A percentile compares a stretch with the other conserved stretches of the same genome.
These are phyloP conservation scores for Castanea mollissima DNA, from an alignment of 306 rosid genomes.

Conservation along the genomic window DNA sequence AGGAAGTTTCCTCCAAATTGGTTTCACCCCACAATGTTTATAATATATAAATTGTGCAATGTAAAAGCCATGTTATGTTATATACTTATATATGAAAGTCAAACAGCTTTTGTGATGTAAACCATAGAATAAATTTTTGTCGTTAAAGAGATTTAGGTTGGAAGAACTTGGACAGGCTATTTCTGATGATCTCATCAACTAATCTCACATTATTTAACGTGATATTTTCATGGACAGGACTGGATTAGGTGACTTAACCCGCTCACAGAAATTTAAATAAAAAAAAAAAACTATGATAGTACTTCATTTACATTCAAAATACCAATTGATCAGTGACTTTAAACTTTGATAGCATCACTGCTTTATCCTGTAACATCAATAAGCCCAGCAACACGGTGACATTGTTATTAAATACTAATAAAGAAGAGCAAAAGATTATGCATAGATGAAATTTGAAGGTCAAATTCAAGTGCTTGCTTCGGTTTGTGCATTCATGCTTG, in stretches of 20 bases:
- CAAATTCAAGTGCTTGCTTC: no score
- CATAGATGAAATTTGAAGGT: no score
- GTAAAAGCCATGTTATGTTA: background rate
- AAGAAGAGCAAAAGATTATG: no score
- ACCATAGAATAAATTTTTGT: background rate
- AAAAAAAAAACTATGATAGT: background rate
- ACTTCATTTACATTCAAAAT: background rate
- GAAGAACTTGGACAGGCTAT: background rate
- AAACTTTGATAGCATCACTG: background rate
- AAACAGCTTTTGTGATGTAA: background rate
- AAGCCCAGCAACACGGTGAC: background rate
- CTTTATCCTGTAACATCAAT: background rate
- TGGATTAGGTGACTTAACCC: conserved; percentile 39
- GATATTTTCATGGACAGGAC: background rate
- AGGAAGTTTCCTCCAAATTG: no score
- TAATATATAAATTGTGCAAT: background rate
- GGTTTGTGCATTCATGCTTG: no score
- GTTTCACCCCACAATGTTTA: no score
- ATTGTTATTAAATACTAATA: no score
- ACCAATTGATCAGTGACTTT: background rate
- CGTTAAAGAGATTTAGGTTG: background rate
- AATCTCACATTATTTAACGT: background rate
- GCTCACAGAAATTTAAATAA: background rate
- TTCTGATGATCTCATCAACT: background rate
- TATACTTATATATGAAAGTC: background rate